Percentiles rank a stretch among this genome's conserved stretches.
Evolutionary conservation across 192 early-diverging fungal species (phyloP).

Genomic region (Dimargaris cristalligena): DNA sequence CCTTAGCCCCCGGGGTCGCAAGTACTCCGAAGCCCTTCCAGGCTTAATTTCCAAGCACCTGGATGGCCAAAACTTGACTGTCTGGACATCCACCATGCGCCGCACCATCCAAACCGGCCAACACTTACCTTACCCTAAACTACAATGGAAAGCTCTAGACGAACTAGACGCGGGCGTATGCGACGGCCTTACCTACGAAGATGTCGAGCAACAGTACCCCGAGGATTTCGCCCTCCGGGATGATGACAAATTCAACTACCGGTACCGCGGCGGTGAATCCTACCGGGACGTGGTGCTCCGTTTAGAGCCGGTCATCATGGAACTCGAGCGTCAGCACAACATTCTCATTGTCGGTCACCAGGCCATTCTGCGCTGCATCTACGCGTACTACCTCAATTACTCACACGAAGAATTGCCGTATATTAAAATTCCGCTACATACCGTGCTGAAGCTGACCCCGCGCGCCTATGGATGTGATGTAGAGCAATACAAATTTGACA

Average conservation of each 20-base stretch:
- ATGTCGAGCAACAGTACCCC: slow-evolving; percentile 86
- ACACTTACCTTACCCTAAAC: slow-evolving; percentile 64
- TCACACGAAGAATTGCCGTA: slow-evolving; percentile 93
- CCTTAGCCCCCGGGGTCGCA: slow-evolving; percentile 66
- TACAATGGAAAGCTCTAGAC: slow-evolving; percentile 96
- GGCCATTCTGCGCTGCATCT: slow-evolving; percentile 91
- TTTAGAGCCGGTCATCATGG: slow-evolving; percentile 98
- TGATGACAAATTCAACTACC: slow-evolving; percentile 89
- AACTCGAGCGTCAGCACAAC: slow-evolving; percentile 90
- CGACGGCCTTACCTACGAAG: slow-evolving; percentile 98
- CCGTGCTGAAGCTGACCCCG: slow-evolving; percentile 90
- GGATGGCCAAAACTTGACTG: slow-evolving; percentile 55
- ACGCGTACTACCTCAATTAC: slow-evolving; percentile 93
- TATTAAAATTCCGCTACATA: slow-evolving; percentile 96
- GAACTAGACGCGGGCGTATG: slow-evolving; percentile 94
- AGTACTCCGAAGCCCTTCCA: slow-evolving; percentile 76
- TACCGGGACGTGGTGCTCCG: slow-evolving; percentile 92
- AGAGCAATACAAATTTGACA: slow-evolving; percentile 83
- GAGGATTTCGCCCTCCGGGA: slow-evolving; percentile 89
- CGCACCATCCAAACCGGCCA: slow-evolving; percentile 83
- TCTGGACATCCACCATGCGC: slow-evolving; percentile 95
- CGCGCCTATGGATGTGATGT: slow-evolving; percentile 93
- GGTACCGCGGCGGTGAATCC: slow-evolving; percentile 73
- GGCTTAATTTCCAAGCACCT: slow-evolving; percentile 56
- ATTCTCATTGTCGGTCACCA: slow-evolving; percentile 97